Base-by-base conservation (phyloP, 2,329 filamentous ascomycete species). In the Fusarium compactum region DNA sequence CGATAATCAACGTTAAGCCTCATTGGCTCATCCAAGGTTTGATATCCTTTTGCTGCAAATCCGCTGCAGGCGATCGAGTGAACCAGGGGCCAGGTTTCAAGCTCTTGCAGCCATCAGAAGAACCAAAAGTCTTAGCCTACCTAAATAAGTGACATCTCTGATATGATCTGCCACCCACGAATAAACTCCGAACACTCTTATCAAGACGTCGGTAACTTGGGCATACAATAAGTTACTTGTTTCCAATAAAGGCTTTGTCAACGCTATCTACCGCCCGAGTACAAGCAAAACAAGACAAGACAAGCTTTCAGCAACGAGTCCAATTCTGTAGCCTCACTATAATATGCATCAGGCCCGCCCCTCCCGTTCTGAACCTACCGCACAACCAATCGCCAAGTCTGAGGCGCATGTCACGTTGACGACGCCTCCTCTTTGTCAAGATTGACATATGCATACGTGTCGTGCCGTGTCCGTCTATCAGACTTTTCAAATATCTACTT, bases 21-120 rank as follows among this genome's bases (percentile, higher is more conserved):
- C 22, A 69, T 69, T 70, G 67, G 67, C 32, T 24, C 43, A 20
- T 16, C 34, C 53, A 11, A 29, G 46, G 25, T 45, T 71, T 47
- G 67, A 58, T 70, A 65, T 71, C 58, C 43, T 66, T 57, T 67
- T 22, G 48, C 62, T 70, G 48, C 62, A 46, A 64, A 52, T 27
- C 44, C 54, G 67, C 67, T 70, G 67, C 62, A 71, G 52, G 67
- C 67, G 63, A 71, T 71, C 67, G 67, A 64, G 46, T 38, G 44
- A 51, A 53, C 41, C 50, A 70, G 48, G 65, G 67, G 43, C 34
- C 45, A 53, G 58, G 66, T 57, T 69, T 48, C 55, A 67, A 53
- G 56, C 66, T 55, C 20, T 18, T 70, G 62, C 58, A 70, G 57
- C 53, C 30, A 55, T 54, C 24, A 52, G 16, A 40, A 25, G 53